A percentile compares a stretch with the other conserved stretches of the same genome.
Conservation (phyloP, 2,329 filamentous ascomycete species). For the Pseudogymnoascus sp. region DNA sequence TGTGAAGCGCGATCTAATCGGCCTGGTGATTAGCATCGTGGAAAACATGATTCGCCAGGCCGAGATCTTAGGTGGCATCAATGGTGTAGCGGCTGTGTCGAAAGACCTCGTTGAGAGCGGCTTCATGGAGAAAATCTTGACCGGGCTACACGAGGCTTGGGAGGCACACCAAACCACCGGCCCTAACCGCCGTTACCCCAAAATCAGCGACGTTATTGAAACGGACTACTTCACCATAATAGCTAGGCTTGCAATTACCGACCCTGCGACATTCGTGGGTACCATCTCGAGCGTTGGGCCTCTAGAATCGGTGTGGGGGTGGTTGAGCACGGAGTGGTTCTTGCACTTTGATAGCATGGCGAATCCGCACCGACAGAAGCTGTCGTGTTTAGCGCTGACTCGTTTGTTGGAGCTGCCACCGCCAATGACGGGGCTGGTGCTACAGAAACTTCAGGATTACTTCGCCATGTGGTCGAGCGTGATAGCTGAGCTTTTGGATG, state of each 20-base stretch:
- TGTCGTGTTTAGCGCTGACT: conserved; percentile 65
- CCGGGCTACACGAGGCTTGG: conserved; percentile 58
- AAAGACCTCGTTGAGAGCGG: conserved; percentile 57
- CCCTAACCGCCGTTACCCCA: conserved; percentile 60
- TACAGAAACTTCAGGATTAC: conserved; percentile 60
- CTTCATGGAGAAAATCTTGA: conserved; percentile 55
- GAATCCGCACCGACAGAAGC: conserved; percentile 56
- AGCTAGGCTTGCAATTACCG: conserved; percentile 66
- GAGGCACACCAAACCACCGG: conserved; percentile 75
- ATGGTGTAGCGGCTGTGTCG: conserved; percentile 54
- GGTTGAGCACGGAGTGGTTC: conserved; percentile 59
- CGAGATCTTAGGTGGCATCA: conserved; percentile 50
- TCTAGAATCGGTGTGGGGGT: conserved; percentile 47
- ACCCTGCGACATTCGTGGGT: conserved; percentile 58
- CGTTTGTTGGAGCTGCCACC: conserved; percentile 58
- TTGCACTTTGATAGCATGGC: conserved; percentile 59
- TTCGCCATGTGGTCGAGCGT: conserved; percentile 69
- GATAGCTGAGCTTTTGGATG: conserved; percentile 56
- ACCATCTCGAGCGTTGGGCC: conserved; percentile 38
- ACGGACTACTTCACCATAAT: conserved; percentile 81
- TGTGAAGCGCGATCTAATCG: conserved; percentile 49
- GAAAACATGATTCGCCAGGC: conserved; percentile 59
- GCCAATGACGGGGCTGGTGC: conserved; percentile 42
- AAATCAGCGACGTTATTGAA: conserved; percentile 66
- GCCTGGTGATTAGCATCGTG: conserved; percentile 50